Evolutionary conservation across 192 early-diverging fungal genomes (phyloP).

Genomic region (Rhizophagus clarus): DNA sequence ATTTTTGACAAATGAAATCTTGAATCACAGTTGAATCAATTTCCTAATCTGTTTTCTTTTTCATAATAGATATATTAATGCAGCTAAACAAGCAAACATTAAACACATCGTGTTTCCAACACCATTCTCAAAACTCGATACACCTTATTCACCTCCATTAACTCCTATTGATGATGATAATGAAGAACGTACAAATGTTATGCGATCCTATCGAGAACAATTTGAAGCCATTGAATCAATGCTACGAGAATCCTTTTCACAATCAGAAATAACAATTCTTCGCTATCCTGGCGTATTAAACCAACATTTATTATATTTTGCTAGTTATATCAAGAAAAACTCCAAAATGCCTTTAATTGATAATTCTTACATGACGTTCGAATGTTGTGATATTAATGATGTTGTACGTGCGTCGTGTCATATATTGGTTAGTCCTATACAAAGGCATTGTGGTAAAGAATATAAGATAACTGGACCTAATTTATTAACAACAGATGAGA

Average conservation of each 20-base stretch:
- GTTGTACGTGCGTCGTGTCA: background rate
- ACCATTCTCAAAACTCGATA: slow-evolving; percentile 4
- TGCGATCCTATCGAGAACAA: background rate
- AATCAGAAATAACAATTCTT: slow-evolving; percentile 8
- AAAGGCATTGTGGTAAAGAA: slow-evolving; percentile 8
- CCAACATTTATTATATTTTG: background rate
- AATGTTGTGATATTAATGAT: slow-evolving; percentile 10
- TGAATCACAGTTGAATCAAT: background rate
- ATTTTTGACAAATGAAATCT: background rate
- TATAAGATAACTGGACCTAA: slow-evolving; percentile 16
- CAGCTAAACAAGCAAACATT: slow-evolving; percentile 10
- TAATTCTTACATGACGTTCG: background rate
- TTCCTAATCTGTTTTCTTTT: background rate
- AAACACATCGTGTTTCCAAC: slow-evolving; percentile 9
- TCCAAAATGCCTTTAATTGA: slow-evolving; percentile 13
- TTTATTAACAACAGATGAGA: background rate
- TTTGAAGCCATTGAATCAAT: slow-evolving; percentile 6
- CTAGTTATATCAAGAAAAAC: background rate
- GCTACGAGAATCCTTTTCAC: background rate
- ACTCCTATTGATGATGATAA: background rate
- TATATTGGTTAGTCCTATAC: slow-evolving; percentile 1
- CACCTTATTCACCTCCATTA: background rate
- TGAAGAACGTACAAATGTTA: background rate
- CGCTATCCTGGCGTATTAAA: slow-evolving; percentile 10
- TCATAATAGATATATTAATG: slow-evolving; percentile 15